phyloP scores from a whole-genome alignment of 2,329 filamentous ascomycete genomes.

The Arachnomyces sp. region DNA sequence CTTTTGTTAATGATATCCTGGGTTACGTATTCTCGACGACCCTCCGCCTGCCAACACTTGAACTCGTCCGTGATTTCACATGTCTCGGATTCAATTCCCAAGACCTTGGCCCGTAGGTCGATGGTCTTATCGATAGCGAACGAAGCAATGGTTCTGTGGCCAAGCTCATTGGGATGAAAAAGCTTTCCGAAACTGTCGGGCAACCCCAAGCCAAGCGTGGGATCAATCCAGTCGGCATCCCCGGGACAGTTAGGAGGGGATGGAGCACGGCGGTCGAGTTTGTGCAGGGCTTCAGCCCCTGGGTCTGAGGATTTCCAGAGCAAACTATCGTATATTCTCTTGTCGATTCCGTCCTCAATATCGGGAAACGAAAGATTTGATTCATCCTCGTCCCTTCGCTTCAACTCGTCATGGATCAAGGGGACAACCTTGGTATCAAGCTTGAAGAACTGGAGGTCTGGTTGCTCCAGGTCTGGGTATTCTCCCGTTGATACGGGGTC shows the following conservation, averaged over 20 bases:
- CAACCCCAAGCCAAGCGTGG: constrained; percentile 16
- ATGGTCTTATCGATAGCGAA: constrained; percentile 18
- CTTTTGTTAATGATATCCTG: constrained; percentile 16
- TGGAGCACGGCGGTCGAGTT: constrained; percentile 16
- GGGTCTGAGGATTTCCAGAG: constrained; percentile 19
- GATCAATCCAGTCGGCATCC: constrained; percentile 9
- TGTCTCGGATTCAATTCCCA: constrained; percentile 10
- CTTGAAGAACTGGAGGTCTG: constrained; percentile 29
- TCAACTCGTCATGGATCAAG: constrained; percentile 7
- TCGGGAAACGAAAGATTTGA: too few species aligned
- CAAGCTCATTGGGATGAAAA: constrained; percentile 28
- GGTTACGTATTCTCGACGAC: constrained; percentile 17
- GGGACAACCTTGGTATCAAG: constrained; percentile 11
- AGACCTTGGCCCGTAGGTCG: constrained; percentile 14
- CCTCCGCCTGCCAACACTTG: constrained; percentile 20
- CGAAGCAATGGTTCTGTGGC: constrained; percentile 22
- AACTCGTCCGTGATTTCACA: constrained; percentile 15
- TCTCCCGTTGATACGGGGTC: constrained; percentile 10
- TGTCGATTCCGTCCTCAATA: constrained; percentile 8
- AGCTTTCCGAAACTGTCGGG: constrained; percentile 23
- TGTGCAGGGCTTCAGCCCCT: constrained; percentile 15
- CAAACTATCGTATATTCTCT: constrained; percentile 16
- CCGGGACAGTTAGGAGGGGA: constrained; percentile 21
- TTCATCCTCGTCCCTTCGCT: constrained; percentile 2
- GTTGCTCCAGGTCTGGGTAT: constrained; percentile 22